Conservation (phyloP, 306 rosid genomes). For the Comarum palustre region DNA sequence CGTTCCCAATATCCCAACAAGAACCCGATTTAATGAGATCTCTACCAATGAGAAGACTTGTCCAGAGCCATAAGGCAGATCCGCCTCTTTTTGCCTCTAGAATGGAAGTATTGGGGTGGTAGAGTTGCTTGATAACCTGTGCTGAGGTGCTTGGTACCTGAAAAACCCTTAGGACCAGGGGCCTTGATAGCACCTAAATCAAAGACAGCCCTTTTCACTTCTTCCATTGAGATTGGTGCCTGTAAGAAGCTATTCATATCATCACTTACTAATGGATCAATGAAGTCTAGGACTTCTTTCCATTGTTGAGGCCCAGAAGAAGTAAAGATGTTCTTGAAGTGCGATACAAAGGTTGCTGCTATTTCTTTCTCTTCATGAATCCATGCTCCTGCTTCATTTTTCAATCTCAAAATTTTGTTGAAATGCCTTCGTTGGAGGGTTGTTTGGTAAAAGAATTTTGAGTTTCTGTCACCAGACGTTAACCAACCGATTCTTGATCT, state of each 20-base stretch:
- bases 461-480: no score
- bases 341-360: no score
- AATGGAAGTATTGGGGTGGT: not conserved
- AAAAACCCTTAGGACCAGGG: not conserved
- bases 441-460: no score
- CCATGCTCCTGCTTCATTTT: not conserved
- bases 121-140: not conserved
- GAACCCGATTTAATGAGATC: no score
- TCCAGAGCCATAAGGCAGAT: no score
- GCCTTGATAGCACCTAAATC: accelerated
- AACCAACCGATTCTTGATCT: no score
- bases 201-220: not conserved
- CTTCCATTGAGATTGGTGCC: not conserved
- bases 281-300: not conserved
- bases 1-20: no score
- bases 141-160: not conserved
- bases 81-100: no score
- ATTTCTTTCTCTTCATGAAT: no score
- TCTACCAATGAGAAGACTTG: no score
- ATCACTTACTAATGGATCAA: not conserved
- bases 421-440: no score
- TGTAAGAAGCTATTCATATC: not conserved
- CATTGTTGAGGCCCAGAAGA: not conserved
- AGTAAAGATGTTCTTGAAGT: no score
- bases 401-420: not conserved